Base-by-base conservation (phyloP, 257 asterid genomes). In the Solanum arcanum region DNA sequence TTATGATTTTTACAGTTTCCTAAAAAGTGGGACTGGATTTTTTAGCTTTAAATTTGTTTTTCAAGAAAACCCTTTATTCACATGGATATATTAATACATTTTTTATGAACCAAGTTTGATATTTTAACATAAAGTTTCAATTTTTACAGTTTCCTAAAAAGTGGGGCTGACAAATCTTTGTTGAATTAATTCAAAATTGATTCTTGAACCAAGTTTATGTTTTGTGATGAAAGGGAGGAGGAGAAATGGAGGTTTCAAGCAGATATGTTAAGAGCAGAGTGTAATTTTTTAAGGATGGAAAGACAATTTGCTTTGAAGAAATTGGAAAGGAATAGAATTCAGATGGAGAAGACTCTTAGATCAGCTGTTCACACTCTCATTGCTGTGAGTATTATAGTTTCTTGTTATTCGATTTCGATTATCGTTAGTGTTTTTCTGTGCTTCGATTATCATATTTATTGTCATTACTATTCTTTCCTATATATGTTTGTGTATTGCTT, bases 241-340 rank as follows among this genome's bases (percentile, higher is more conserved):
- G 98, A 93, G 90, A 92, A 93, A 49, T 95, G 98, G 98, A 91
- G 91, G 95, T 94, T 95, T 86, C 97, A 96, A 82, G 98, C 98
- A 42, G 99, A 95, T 93, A 94, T 96, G 70, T 90, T 95, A 86
- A 92, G 98, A 89, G 99, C 98, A 3, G 98, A 94, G 86, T 96
- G 98, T 70, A 93, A 91, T 73, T 92, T 93, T 75, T 70, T 95
- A 91, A 93, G 98, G 83, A 93, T 92, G 92, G 98, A 96, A 46
- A 93, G 97, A 86, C 98, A 93, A 87, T 89, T 92, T 18, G 97
- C 96, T 88, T 62, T 93, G 88, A 94, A 91, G 92, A 95, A 95
- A 84, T 64, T 96, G 92, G 97, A 95, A 87, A 93, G 92, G 59
- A 95, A 94, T 47, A 90, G 92, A 83, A 87, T 88, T 16, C 94